A percentile compares a stretch with the other conserved stretches of the same genome.
Conservation (phyloP, 306 rosid genomes). For the Trifolium fragiferum region DNA sequence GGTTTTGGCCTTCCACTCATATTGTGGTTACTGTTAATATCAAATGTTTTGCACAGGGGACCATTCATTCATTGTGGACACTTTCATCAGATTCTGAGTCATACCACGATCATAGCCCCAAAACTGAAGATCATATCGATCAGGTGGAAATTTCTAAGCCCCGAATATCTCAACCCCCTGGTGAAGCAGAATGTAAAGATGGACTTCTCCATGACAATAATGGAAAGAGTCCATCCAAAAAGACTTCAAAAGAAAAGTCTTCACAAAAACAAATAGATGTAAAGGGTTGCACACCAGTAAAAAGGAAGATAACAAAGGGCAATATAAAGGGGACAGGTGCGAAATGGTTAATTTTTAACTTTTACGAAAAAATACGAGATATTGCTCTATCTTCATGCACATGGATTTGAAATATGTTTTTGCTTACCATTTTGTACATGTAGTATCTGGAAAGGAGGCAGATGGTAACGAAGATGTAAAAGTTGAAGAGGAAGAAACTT, state of each 20-base stretch:
- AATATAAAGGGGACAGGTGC: conserved; percentile 55
- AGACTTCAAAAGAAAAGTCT: conserved; percentile 53
- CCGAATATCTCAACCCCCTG: conserved; percentile 44
- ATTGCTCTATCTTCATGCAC: conserved; percentile 25
- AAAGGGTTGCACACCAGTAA: conserved; percentile 44
- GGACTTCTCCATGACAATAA: conserved; percentile 43
- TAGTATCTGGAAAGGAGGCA: conserved; percentile 48
- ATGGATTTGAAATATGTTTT: conserved; percentile 12
- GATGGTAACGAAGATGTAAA: conserved; percentile 54
- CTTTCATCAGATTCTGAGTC: conserved; percentile 83
- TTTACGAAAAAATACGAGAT: conserved; percentile 5
- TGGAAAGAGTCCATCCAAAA: conserved; percentile 60
- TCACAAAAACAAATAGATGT: conserved; percentile 45
- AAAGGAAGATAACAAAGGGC: conserved; percentile 54
- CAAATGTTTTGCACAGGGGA: conserved; percentile 49
- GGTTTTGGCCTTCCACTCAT: conserved; percentile 14
- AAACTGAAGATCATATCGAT: conserved; percentile 45
- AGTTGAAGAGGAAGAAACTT: conserved; percentile 63
- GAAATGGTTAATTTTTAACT: conserved; percentile 23
- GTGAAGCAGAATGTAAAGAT: conserved; percentile 44
- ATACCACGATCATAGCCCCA: conserved; percentile 48
- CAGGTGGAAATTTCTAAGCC: conserved; percentile 51
- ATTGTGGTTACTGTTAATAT: conserved; percentile 43
- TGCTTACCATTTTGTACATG: conserved; percentile 36
- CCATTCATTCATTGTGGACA: conserved; percentile 60